These are phyloP conservation scores for Hanseniaspora meyeri DNA, from an alignment of 805 yeast genomes.

Conservation along the genomic window DNA sequence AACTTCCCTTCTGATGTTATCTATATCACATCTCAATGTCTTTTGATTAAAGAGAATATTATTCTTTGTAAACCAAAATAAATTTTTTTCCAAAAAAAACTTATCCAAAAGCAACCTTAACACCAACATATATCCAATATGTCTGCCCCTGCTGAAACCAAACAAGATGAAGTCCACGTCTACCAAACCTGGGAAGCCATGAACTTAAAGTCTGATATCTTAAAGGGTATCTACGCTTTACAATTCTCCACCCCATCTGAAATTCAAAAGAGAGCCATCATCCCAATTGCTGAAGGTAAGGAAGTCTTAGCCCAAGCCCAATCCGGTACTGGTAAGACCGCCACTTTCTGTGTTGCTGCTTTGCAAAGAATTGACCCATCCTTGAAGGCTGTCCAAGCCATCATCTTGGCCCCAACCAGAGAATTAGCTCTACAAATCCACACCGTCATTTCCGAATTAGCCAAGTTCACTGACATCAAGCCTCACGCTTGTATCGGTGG, in stretches of 20 bases:
- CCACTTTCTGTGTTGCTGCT: slow-evolving; percentile 83
- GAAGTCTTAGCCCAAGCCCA: slow-evolving; percentile 98
- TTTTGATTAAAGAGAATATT: background rate
- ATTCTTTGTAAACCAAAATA: background rate
- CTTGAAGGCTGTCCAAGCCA: slow-evolving; percentile 72
- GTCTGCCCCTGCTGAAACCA: slow-evolving; percentile 66
- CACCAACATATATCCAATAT: slow-evolving; percentile 15
- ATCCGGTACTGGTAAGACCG: slow-evolving; percentile 98
- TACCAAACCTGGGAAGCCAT: slow-evolving; percentile 59
- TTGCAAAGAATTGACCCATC: slow-evolving; percentile 63
- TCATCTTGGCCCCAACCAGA: slow-evolving; percentile 92
- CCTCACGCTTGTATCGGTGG: slow-evolving; percentile 99
- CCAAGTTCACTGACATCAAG: slow-evolving; percentile 76
- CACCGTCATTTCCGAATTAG: slow-evolving; percentile 80
- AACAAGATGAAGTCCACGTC: slow-evolving; percentile 78
- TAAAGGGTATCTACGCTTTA: slow-evolving; percentile 64
- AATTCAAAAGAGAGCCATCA: slow-evolving; percentile 92
- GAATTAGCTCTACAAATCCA: slow-evolving; percentile 95
- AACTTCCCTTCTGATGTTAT: too few relatives aligned
- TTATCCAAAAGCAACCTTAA: background rate
- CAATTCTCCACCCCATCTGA: slow-evolving; percentile 97
- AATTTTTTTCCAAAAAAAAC: background rate
- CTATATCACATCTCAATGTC: too few relatives aligned
- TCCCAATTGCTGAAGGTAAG: slow-evolving; percentile 86
- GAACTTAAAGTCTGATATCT: slow-evolving; percentile 52